Percentiles rank a stretch among this genome's conserved stretches.
Evolutionary conservation across 2,329 filamentous ascomycete species (phyloP).

Genomic region (Beauveria rudraprayagi): DNA sequence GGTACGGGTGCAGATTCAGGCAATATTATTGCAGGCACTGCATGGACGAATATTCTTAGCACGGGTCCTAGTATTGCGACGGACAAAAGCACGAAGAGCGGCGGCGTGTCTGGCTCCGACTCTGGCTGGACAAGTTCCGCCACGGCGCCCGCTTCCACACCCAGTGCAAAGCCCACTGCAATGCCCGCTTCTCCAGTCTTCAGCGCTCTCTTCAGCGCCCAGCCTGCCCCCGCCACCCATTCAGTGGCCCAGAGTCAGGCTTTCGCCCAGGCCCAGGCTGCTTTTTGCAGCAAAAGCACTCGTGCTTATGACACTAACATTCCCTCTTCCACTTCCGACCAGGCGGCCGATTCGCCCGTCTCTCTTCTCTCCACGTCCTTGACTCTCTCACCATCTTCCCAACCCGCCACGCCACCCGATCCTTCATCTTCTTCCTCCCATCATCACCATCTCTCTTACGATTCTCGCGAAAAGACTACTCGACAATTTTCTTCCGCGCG

Average conservation of each 20-base stretch:
- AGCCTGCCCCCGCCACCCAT: background rate
- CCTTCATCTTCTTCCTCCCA: background rate
- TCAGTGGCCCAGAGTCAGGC: background rate
- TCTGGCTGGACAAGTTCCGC: background rate
- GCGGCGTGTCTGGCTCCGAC: background rate
- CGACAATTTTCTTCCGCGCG: background rate
- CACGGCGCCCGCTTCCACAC: background rate
- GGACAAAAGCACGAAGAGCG: background rate
- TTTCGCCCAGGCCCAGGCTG: background rate
- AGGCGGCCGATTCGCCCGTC: conserved; percentile 7
- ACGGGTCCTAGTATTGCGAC: background rate
- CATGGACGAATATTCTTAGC: background rate
- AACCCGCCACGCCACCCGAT: conserved; percentile 17
- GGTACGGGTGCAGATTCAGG: background rate
- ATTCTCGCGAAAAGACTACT: conserved; percentile 15
- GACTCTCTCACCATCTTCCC: conserved; percentile 18
- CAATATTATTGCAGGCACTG: background rate
- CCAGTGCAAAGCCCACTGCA: background rate
- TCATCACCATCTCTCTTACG: conserved; percentile 12
- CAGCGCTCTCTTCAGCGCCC: conserved; percentile 4
- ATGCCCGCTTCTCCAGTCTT: background rate
- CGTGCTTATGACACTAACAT: background rate
- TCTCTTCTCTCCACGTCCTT: conserved; percentile 13
- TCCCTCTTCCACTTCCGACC: conserved; percentile 15
- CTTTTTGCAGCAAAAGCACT: background rate